These are phyloP conservation scores for Rhytidhysteron rufulum DNA, from an alignment of 2,329 filamentous ascomycete species.

Conservation along the genomic window DNA sequence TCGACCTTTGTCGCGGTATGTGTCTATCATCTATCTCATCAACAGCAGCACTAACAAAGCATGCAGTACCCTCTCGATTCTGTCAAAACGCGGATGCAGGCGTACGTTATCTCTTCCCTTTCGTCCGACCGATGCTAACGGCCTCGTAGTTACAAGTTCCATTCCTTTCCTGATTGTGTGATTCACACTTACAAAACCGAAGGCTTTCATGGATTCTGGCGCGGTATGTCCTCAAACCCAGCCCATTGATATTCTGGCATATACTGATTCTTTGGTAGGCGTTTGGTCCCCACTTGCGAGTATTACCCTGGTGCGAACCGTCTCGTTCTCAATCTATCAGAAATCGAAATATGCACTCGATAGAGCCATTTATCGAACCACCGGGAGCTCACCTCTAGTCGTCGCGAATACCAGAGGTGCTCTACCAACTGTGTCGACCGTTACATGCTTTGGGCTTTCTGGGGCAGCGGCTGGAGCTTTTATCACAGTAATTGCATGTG, in stretches of 20 bases:
- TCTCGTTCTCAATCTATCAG: constrained; percentile 79
- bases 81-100: constrained; percentile 87
- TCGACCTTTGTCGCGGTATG: constrained; percentile 69
- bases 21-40: constrained; percentile 2
- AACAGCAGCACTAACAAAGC: constrained; percentile 15
- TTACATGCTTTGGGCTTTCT: constrained; percentile 72
- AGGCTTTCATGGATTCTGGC: constrained; percentile 49
- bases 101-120: constrained; percentile 34
- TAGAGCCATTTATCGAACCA: constrained; percentile 61
- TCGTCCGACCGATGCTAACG: constrained; percentile 13
- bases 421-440: constrained; percentile 68
- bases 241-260: constrained; percentile 5
- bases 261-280: constrained; percentile 40
- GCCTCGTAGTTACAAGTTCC: constrained; percentile 60
- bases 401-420: constrained; percentile 68
- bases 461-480: constrained; percentile 75
- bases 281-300: constrained; percentile 77
- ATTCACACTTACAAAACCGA: constrained; percentile 64
- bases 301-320: constrained; percentile 71
- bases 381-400: constrained; percentile 67
- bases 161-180: constrained; percentile 70
- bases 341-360: constrained; percentile 70
- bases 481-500: constrained; percentile 75
- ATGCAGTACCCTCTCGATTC: constrained; percentile 76
- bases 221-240: constrained; percentile 42